A percentile compares a stretch with the other conserved stretches of the same genome.
These are phyloP conservation scores for Aspergillus fructus DNA, from an alignment of 2,329 filamentous ascomycete species.

Conservation along the genomic window DNA sequence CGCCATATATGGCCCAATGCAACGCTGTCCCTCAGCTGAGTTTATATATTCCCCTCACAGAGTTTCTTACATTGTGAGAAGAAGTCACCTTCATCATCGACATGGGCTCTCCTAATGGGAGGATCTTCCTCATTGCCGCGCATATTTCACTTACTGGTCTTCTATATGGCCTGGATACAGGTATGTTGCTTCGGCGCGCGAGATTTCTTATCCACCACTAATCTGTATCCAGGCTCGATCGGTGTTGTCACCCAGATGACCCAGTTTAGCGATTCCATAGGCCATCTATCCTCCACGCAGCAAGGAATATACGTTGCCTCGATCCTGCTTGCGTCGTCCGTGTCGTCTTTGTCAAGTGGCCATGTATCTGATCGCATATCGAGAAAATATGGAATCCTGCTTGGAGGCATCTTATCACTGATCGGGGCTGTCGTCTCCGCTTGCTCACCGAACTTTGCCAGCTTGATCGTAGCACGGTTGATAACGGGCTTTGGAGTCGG, in stretches of 20 bases:
- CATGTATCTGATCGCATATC: slow-evolving; percentile 17
- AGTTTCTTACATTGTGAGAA: neutral
- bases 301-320: slow-evolving; percentile 16
- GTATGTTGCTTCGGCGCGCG: neutral
- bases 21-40: neutral
- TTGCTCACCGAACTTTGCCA: slow-evolving; percentile 11
- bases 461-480: slow-evolving; percentile 13
- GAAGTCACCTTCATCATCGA: neutral
- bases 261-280: slow-evolving; percentile 13
- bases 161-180: slow-evolving; percentile 16
- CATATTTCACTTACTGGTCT: slow-evolving; percentile 16
- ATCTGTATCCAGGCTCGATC: slow-evolving; percentile 9
- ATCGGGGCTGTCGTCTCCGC: slow-evolving; percentile 14
- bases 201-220: neutral
- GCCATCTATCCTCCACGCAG: slow-evolving; percentile 13
- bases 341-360: slow-evolving; percentile 12
- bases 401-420: slow-evolving; percentile 11
- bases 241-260: slow-evolving; percentile 16
- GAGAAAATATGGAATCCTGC: slow-evolving; percentile 14
- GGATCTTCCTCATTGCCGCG: slow-evolving; percentile 13
- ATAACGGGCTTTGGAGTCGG: slow-evolving; percentile 14
- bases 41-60: neutral
- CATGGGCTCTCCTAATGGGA: slow-evolving; percentile 12
- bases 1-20: neutral
- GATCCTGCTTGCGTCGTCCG: slow-evolving; percentile 14